A percentile compares a stretch with the other conserved stretches of the same genome.
Conservation (phyloP, 306 rosid genomes). For the Sechiopsis laciniata region DNA sequence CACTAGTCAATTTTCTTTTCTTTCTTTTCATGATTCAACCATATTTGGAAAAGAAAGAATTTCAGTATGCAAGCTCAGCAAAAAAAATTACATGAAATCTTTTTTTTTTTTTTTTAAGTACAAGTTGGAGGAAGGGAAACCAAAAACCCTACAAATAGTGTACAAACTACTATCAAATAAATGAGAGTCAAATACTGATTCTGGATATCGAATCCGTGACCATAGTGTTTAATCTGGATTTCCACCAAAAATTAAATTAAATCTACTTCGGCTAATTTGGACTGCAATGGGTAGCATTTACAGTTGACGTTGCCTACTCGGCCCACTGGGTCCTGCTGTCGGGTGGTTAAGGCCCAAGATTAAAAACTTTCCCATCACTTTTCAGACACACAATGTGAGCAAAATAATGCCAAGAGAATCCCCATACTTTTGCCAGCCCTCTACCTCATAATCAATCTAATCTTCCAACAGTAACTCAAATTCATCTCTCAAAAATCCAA, state of each 20-base stretch:
- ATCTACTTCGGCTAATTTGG: constrained; percentile 8
- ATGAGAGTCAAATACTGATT: too few relatives aligned
- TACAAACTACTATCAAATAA: too few relatives aligned
- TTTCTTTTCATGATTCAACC: too few relatives aligned
- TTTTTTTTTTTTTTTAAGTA: too few relatives aligned
- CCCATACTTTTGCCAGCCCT: constrained; percentile 17
- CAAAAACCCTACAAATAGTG: too few relatives aligned
- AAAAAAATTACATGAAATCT: too few relatives aligned
- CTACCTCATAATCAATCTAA: constrained; percentile 15
- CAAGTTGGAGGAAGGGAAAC: too few relatives aligned
- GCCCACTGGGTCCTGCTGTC: constrained; percentile 61
- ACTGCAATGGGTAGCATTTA: constrained; percentile 18
- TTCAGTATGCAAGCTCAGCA: too few relatives aligned
- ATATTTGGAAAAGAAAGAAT: too few relatives aligned
- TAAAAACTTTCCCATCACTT: constrained; percentile 22
- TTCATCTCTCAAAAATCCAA: neutral
- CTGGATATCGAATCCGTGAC: too few relatives aligned
- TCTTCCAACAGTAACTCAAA: constrained; percentile 8
- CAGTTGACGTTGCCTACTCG: constrained; percentile 30
- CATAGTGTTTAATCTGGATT: too few relatives aligned
- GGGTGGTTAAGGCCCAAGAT: constrained; percentile 45
- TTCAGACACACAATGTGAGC: too few relatives aligned
- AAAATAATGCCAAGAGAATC: neutral
- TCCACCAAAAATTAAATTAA: neutral
- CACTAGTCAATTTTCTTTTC: neutral